Evolutionary conservation across 2,329 filamentous ascomycete genomes (phyloP).

Genomic region (Erysiphe pulchra): DNA sequence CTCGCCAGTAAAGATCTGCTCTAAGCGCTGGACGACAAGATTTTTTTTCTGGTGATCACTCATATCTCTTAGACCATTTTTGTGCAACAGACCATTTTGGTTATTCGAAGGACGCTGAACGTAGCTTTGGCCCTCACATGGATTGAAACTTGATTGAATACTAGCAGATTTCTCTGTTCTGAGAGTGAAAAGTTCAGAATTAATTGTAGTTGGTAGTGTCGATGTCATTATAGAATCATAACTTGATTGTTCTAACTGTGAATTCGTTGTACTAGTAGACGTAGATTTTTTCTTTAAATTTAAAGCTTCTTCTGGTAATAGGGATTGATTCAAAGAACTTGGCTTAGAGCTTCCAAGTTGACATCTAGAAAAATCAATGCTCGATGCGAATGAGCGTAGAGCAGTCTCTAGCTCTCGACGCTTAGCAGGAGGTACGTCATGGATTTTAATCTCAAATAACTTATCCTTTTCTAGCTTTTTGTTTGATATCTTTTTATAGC

Average conservation of each 20-base stretch:
- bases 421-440: conserved; percentile 44
- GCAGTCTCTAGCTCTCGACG: conserved; percentile 53
- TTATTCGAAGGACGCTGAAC: not conserved
- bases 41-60: conserved; percentile 53
- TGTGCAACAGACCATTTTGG: conserved; percentile 34
- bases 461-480: conserved; percentile 47
- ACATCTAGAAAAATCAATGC: not conserved
- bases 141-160: not conserved
- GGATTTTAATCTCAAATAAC: conserved; percentile 60
- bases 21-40: conserved; percentile 47
- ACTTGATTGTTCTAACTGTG: not conserved
- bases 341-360: not conserved
- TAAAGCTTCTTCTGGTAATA: not conserved
- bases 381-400: conserved; percentile 40
- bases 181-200: not conserved
- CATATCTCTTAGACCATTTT: conserved; percentile 25
- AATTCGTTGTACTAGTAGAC: not conserved
- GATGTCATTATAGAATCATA: not conserved
- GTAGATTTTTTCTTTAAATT: not conserved
- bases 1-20: conserved; percentile 62
- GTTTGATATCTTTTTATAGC: conserved; percentile 40
- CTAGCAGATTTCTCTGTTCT: not conserved
- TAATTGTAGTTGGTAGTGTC: not conserved
- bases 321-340: not conserved
- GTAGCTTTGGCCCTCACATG: not conserved